phyloP scores from a whole-genome alignment of 2,329 filamentous ascomycete species.

The Trichophyton equinum region DNA sequence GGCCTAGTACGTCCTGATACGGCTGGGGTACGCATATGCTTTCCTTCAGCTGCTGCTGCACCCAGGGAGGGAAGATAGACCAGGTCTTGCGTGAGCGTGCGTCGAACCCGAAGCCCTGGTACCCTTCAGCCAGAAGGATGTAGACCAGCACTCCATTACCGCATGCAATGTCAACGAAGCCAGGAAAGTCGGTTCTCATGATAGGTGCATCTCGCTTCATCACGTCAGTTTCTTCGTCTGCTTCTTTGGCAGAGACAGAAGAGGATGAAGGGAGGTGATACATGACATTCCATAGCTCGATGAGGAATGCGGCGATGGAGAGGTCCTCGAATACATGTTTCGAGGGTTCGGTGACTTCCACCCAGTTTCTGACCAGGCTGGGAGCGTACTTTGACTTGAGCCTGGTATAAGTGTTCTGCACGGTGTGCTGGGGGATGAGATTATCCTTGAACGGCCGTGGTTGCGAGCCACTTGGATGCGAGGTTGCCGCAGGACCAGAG shows the following conservation, averaged over 20 bases:
- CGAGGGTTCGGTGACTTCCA: slow-evolving; percentile 69
- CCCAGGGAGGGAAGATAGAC: slow-evolving; percentile 50
- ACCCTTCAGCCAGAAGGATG: slow-evolving; percentile 69
- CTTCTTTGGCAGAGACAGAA: background rate
- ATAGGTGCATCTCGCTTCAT: background rate
- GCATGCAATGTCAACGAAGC: slow-evolving; percentile 92
- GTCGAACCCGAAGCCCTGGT: slow-evolving; percentile 80
- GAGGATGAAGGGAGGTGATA: slow-evolving; percentile 38
- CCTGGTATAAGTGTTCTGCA: slow-evolving; percentile 70
- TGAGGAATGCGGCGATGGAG: slow-evolving; percentile 77
- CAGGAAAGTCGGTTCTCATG: slow-evolving; percentile 48
- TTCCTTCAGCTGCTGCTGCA: slow-evolving; percentile 43
- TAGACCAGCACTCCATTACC: slow-evolving; percentile 86
- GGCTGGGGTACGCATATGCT: slow-evolving; percentile 48
- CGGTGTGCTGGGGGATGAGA: slow-evolving; percentile 59
- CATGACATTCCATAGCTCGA: slow-evolving; percentile 82
- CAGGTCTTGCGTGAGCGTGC: slow-evolving; percentile 77
- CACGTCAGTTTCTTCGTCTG: slow-evolving; percentile 14
- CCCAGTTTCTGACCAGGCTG: slow-evolving; percentile 60
- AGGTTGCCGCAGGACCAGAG: slow-evolving; percentile 15
- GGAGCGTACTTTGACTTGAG: slow-evolving; percentile 72
- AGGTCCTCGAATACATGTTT: slow-evolving; percentile 97
- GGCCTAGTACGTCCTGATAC: slow-evolving; percentile 23
- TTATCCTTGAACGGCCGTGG: slow-evolving; percentile 74
- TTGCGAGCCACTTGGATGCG: slow-evolving; percentile 41